phyloP scores from a whole-genome alignment of 2,329 filamentous ascomycete genomes.

The Penicillium corylophilum region DNA sequence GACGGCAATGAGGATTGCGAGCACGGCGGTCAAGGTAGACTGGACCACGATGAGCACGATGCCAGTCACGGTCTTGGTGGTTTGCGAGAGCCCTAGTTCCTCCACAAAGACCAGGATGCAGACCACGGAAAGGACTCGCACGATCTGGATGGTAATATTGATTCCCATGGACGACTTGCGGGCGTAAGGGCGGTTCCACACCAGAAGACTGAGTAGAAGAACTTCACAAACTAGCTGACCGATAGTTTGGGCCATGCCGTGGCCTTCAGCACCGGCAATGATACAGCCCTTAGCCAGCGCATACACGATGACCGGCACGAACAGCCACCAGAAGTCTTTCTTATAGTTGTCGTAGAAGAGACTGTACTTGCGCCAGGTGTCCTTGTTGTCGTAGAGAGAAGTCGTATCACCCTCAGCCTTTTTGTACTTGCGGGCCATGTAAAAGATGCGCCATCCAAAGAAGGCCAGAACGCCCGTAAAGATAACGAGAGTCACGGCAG shows the following conservation, averaged over 20 bases:
- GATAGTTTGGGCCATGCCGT: constrained; percentile 77
- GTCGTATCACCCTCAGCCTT: constrained; percentile 69
- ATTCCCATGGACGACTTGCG: constrained; percentile 86
- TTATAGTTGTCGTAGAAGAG: constrained; percentile 97
- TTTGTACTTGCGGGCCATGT: constrained; percentile 71
- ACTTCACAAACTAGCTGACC: constrained; percentile 79
- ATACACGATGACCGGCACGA: constrained; percentile 85
- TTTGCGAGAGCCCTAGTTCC: constrained; percentile 83
- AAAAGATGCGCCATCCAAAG: constrained; percentile 82
- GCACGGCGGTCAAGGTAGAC: constrained; percentile 73
- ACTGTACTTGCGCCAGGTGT: constrained; percentile 91
- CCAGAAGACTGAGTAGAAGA: constrained; percentile 72
- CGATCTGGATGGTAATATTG: constrained; percentile 86
- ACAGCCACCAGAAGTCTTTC: constrained; percentile 95
- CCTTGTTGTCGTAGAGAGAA: constrained; percentile 81
- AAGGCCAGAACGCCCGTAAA: constrained; percentile 81
- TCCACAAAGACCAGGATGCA: constrained; percentile 94
- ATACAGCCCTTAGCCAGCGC: constrained; percentile 85
- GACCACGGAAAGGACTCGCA: constrained; percentile 81
- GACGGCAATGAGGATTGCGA: constrained; percentile 84
- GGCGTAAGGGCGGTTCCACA: constrained; percentile 85
- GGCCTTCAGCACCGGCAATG: constrained; percentile 79
- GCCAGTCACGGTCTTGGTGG: constrained; percentile 90
- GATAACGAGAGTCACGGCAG: constrained; percentile 72
- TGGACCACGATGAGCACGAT: constrained; percentile 93